These are phyloP conservation scores for Margaritispora aquatica DNA, from an alignment of 495 filamentous ascomycete genomes.

Conservation along the genomic window DNA sequence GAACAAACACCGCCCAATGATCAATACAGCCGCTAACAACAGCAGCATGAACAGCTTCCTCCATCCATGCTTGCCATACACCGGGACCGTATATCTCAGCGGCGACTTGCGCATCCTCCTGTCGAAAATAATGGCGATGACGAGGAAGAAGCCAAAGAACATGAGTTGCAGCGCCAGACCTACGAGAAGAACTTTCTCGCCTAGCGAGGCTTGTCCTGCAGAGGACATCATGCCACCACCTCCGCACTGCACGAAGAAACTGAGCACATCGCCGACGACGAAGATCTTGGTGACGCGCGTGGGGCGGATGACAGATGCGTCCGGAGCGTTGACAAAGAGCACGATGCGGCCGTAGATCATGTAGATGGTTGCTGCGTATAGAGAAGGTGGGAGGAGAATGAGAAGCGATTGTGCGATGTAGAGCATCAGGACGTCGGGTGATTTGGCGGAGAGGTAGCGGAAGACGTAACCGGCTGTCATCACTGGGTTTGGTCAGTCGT, in stretches of 20 bases:
- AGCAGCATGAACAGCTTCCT: slow-evolving; percentile 42
- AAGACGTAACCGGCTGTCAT: slow-evolving; percentile 44
- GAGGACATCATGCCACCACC: slow-evolving; percentile 32
- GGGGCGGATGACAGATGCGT: slow-evolving; percentile 28
- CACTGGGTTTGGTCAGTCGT: slow-evolving; percentile 29
- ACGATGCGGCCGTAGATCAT: slow-evolving; percentile 47
- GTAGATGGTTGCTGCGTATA: slow-evolving; percentile 49
- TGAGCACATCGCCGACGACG: slow-evolving; percentile 37
- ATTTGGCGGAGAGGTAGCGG: slow-evolving; percentile 32
- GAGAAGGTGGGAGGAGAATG: slow-evolving; percentile 40
- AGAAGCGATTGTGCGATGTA: slow-evolving; percentile 42
- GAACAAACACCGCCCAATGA: slow-evolving; percentile 54
- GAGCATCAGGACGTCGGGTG: slow-evolving; percentile 29
- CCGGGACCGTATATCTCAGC: slow-evolving; percentile 9
- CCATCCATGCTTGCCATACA: slow-evolving; percentile 38
- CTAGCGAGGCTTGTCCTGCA: slow-evolving; percentile 26
- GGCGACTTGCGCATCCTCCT: slow-evolving; percentile 16
- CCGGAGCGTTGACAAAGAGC: slow-evolving; percentile 35
- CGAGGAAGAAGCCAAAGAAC: slow-evolving; percentile 45
- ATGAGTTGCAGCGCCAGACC: slow-evolving; percentile 39
- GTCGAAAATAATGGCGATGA: slow-evolving; percentile 34
- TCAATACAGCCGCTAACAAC: slow-evolving; percentile 44
- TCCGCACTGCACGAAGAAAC: slow-evolving; percentile 35
- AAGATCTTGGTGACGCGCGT: slow-evolving; percentile 37
- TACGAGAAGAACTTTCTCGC: slow-evolving; percentile 38